Conservation (phyloP, 2,329 filamentous ascomycete species). For the Trichoderma oligosporum region DNA sequence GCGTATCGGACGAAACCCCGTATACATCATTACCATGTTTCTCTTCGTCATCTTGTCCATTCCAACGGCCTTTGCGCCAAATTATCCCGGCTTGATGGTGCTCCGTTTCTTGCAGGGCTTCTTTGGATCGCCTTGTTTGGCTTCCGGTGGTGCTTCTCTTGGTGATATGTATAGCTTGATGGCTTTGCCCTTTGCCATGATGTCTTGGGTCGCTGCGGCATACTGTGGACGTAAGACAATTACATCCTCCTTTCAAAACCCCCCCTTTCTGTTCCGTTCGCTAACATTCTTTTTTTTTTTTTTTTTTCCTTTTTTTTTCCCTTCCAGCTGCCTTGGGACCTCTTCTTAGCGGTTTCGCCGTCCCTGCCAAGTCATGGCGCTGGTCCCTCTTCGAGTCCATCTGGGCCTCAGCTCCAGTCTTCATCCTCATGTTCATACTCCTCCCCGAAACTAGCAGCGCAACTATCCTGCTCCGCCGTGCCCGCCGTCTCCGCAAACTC, state of each 20-base stretch:
- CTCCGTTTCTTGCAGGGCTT: conserved; percentile 63
- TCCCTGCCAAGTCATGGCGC: conserved; percentile 56
- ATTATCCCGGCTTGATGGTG: conserved; percentile 61
- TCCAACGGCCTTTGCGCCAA: conserved; percentile 59
- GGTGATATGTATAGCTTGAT: conserved; percentile 53
- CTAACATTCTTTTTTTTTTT: not conserved
- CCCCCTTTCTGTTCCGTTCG: too few relatives aligned
- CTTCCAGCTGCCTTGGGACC: conserved; percentile 55
- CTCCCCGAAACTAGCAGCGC: conserved; percentile 60
- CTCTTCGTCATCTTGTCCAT: conserved; percentile 65
- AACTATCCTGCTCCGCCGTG: conserved; percentile 59
- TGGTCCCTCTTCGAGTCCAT: conserved; percentile 63
- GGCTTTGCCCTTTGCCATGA: conserved; percentile 55
- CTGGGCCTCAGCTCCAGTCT: conserved; percentile 56
- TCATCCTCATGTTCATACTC: conserved; percentile 58
- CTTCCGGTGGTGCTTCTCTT: conserved; percentile 52
- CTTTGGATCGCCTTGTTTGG: conserved; percentile 63
- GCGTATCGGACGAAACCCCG: conserved; percentile 61
- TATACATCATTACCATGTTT: conserved; percentile 65
- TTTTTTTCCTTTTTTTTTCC: not conserved
- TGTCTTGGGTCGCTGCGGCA: conserved; percentile 54
- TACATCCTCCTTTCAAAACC: too few relatives aligned
- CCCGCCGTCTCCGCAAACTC: conserved; percentile 56
- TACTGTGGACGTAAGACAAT: conserved; percentile 42
- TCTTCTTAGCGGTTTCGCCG: conserved; percentile 57